Percentiles rank a stretch among this genome's conserved stretches.
phyloP scores from a whole-genome alignment of 345 rosid genomes.

The Lumnitzera littorea region DNA sequence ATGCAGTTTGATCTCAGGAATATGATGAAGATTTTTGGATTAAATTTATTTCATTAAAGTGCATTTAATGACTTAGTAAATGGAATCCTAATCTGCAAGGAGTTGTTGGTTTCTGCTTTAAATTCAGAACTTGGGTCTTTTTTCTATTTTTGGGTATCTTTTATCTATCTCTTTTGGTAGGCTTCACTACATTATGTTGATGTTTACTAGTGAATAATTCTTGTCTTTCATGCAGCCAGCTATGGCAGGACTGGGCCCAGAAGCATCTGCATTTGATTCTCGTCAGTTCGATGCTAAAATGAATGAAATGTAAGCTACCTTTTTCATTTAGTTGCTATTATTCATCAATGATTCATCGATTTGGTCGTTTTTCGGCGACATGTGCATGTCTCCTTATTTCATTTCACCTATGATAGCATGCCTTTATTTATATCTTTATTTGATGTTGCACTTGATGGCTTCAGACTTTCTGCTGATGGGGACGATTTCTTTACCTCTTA shows the following conservation, averaged over 20 bases:
- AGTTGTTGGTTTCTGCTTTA: slow-evolving; percentile 4
- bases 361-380: too few relatives aligned
- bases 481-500: slow-evolving; percentile 67
- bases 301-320: slow-evolving; percentile 47
- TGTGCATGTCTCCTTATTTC: too few relatives aligned
- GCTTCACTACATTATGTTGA: neutral
- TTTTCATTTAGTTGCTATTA: neutral
- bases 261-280: slow-evolving; percentile 64
- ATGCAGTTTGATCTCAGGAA: too few relatives aligned
- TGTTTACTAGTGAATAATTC: neutral
- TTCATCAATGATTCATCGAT: neutral
- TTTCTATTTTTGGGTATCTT: neutral
- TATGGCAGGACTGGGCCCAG: slow-evolving; percentile 60
- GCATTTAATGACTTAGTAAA: too few relatives aligned
- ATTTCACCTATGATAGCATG: too few relatives aligned
- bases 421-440: neutral
- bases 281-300: slow-evolving; percentile 59
- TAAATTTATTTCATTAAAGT: too few relatives aligned
- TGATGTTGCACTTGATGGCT: slow-evolving; percentile 8
- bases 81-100: neutral
- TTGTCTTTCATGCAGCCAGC: slow-evolving; percentile 36
- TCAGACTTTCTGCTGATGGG: slow-evolving; percentile 47
- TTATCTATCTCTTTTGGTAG: neutral
- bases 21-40: too few relatives aligned
- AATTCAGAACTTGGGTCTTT: neutral